Evolutionary conservation across 148 eudicot genomes (phyloP), one percentile per base, ranked within the genome.

Genomic region (Rhododendron mucronatum): DNA sequence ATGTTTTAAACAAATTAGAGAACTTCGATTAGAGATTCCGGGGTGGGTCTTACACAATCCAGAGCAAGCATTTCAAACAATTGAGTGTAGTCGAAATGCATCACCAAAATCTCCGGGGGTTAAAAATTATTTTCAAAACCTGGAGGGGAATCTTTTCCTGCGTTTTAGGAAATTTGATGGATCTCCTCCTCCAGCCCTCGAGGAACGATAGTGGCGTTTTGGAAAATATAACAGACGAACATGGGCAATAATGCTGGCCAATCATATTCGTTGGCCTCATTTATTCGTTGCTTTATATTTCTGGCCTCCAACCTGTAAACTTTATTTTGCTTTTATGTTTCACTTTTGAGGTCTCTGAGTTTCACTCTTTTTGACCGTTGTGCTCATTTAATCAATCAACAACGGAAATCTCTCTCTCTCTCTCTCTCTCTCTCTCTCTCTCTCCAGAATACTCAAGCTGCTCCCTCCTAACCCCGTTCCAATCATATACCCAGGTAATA

Each of bases 341-440:
- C 75, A 28, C 75, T 69, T 69, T 69, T 69, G 18, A 12, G 9
- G 2, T 16, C 45, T 0, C 45, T 41, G 11, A n/a, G 81, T 71
- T 57, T 30, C 41, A 51, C 78, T 14, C 45, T 55, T 53, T 88
- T 92, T 91, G 95, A 93, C 95, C 94, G 95, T 93, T 92, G 93
- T 71, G 18, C 75, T 69, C 92, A 91, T 88, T 91, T 83, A 80
- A 41, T 47, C 11, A 47, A 47, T 47, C 50, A 47, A 55, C 61
- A 14, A 16, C 61, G 61, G 20, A 16, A 55, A 55, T 86, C 86
- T 88, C 88, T 89, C 85, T 88, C 83, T 87, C 91, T 87, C 82
- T 33, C 33, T 33, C 33, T 33, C 33, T 33, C 78, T 82, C 80
- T 84, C 82, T 86, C 81, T 87, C 89, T 88, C 82, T 84, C 85